These are phyloP conservation scores for Beauveria asiatica DNA, from an alignment of 2,329 filamentous ascomycete genomes.

Conservation along the genomic window DNA sequence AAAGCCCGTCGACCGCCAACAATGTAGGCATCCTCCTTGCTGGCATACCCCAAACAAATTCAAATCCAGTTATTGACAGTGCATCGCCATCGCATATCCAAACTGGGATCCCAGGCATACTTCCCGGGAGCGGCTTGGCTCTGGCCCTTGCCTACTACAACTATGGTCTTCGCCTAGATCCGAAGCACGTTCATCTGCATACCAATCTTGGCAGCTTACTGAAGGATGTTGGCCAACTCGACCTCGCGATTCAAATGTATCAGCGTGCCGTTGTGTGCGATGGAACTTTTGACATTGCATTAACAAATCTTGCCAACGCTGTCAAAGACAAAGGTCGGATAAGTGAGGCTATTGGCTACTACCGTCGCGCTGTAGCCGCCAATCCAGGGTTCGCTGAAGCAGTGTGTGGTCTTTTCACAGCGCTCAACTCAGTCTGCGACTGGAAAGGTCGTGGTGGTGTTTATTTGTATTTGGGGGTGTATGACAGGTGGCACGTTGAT, in stretches of 20 bases:
- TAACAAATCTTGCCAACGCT: constrained; percentile 94
- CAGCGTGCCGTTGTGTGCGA: constrained; percentile 89
- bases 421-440: constrained; percentile 91
- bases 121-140: constrained; percentile 77
- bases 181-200: constrained; percentile 88
- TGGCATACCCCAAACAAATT: constrained; percentile 65
- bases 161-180: constrained; percentile 80
- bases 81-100: constrained; percentile 15
- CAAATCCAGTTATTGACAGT: constrained; percentile 20
- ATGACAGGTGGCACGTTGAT: constrained; percentile 91
- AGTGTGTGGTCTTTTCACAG: constrained; percentile 89
- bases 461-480: constrained; percentile 59
- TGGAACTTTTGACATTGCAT: constrained; percentile 88
- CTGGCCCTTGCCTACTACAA: constrained; percentile 91
- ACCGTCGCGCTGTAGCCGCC: constrained; percentile 79
- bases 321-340: constrained; percentile 94
- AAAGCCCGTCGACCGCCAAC: constrained; percentile 94
- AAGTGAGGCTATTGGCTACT: constrained; percentile 85
- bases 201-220: constrained; percentile 92
- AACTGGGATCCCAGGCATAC: constrained; percentile 63
- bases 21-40: constrained; percentile 97
- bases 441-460: constrained; percentile 88
- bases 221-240: constrained; percentile 91
- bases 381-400: constrained; percentile 96
- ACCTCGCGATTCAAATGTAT: constrained; percentile 92